Evolutionary conservation across 2,329 filamentous ascomycete species (phyloP).

Genomic region (Colletotrichum kahawae): DNA sequence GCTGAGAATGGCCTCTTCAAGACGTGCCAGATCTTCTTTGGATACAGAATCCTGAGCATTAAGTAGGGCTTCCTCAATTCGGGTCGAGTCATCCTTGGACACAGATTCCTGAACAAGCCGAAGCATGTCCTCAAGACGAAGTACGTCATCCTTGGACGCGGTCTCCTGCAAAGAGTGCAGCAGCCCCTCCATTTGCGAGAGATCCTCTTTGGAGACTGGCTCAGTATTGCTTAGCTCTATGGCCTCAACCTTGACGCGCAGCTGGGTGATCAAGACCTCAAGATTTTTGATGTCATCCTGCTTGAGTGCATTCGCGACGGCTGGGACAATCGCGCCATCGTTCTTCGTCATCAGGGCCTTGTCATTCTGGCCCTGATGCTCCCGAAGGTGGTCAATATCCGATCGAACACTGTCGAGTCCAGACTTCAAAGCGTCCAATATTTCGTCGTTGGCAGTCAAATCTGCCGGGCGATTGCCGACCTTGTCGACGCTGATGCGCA

Average conservation of each 20-base stretch:
- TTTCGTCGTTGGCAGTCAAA: slow-evolving; percentile 85
- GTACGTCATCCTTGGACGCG: slow-evolving; percentile 42
- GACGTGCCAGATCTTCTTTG: slow-evolving; percentile 50
- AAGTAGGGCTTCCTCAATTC: slow-evolving; percentile 54
- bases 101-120: slow-evolving; percentile 38
- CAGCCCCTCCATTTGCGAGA: slow-evolving; percentile 48
- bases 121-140: slow-evolving; percentile 49
- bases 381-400: slow-evolving; percentile 81
- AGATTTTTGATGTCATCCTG: slow-evolving; percentile 83
- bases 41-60: slow-evolving; percentile 52
- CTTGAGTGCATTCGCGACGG: slow-evolving; percentile 56
- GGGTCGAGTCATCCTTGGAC: slow-evolving; percentile 27
- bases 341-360: slow-evolving; percentile 59
- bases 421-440: slow-evolving; percentile 84
- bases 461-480: slow-evolving; percentile 81
- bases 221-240: slow-evolving; percentile 56
- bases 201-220: slow-evolving; percentile 42
- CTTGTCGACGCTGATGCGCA: slow-evolving; percentile 78
- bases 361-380: slow-evolving; percentile 48
- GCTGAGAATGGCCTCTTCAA: slow-evolving; percentile 51
- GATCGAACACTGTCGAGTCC: slow-evolving; percentile 76
- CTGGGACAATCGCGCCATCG: slow-evolving; percentile 53
- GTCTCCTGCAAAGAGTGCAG: slow-evolving; percentile 38
- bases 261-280: slow-evolving; percentile 80
- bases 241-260: slow-evolving; percentile 83